Percentiles rank a stretch among this genome's conserved stretches.
Conservation (phyloP, 345 rosid genomes). For the Ceriops zippeliana region DNA sequence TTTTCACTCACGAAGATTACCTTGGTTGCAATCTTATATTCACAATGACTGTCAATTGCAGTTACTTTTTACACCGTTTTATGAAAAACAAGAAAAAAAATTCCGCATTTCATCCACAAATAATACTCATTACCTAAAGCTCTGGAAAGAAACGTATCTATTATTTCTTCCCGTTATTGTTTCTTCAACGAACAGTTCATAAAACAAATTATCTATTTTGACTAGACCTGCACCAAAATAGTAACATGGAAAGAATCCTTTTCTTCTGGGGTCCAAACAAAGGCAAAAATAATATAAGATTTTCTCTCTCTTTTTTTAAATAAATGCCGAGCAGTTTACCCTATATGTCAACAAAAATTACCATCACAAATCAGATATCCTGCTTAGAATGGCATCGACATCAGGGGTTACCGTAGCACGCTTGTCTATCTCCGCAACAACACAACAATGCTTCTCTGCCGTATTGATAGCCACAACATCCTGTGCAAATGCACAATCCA, state of each 20-base stretch:
- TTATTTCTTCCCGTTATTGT: not conserved
- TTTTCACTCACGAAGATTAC: no score
- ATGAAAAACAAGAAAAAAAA: no score
- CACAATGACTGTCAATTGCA: no score
- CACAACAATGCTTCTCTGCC: slow-evolving; percentile 37
- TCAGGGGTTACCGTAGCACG: slow-evolving; percentile 52
- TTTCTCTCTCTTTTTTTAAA: not conserved
- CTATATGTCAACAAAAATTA: not conserved
- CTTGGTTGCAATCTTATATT: no score
- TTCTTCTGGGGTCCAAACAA: no score
- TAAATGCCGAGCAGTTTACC: not conserved
- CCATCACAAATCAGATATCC: slow-evolving; percentile 9
- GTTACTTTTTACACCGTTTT: no score
- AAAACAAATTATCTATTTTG: not conserved
- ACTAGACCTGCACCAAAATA: no score
- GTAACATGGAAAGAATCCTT: no score
- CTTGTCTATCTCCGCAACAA: slow-evolving; percentile 46
- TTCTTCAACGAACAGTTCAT: not conserved
- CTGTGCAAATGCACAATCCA: slow-evolving; percentile 33
- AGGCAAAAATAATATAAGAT: not conserved
- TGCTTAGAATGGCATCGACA: slow-evolving; percentile 25
- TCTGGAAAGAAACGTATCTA: not conserved
- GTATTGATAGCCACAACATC: slow-evolving; percentile 52
- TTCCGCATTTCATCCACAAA: no score
- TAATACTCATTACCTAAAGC: not conserved